phyloP scores from a whole-genome alignment of 2,329 filamentous ascomycete genomes.

The Cryphonectria radicalis region DNA sequence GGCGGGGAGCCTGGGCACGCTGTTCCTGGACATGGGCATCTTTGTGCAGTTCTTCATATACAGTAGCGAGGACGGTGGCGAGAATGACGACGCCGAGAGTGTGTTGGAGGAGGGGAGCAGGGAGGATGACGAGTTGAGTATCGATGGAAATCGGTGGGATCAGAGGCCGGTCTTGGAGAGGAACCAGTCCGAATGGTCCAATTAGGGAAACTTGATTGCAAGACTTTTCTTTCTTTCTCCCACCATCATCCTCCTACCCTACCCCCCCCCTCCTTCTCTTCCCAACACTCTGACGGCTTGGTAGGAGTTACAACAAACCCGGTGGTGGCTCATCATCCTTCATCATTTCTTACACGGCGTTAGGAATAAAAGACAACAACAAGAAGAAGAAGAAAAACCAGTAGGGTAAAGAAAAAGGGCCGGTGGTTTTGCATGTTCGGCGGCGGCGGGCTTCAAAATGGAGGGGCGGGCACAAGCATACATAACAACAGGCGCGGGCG shows the following conservation, averaged over 20 bases:
- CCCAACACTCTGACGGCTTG: background rate
- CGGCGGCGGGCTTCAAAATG: background rate
- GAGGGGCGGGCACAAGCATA: background rate
- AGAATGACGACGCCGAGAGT: constrained; percentile 35
- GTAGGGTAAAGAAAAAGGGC: background rate
- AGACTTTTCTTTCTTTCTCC: no score
- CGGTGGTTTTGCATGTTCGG: background rate
- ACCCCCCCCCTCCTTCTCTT: no score
- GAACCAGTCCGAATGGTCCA: constrained; percentile 34
- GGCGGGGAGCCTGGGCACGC: constrained; percentile 83
- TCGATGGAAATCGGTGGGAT: constrained; percentile 43
- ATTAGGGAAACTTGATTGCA: constrained; percentile 14
- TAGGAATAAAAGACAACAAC: background rate
- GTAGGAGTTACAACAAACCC: no score
- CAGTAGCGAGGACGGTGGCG: constrained; percentile 40
- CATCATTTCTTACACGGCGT: constrained; percentile 9
- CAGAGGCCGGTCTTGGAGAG: constrained; percentile 45
- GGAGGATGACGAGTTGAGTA: constrained; percentile 37
- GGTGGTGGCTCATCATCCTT: background rate
- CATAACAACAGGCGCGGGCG: background rate
- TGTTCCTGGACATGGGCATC: constrained; percentile 82
- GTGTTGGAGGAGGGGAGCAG: constrained; percentile 37
- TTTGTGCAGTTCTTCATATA: constrained; percentile 95
- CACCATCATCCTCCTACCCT: background rate
- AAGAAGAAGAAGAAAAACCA: background rate